Evolutionary conservation across 1,284 basidiomycete genomes (phyloP), one percentile per base, ranked within the genome.

Genomic region (Ceratobasidium theobromae): DNA sequence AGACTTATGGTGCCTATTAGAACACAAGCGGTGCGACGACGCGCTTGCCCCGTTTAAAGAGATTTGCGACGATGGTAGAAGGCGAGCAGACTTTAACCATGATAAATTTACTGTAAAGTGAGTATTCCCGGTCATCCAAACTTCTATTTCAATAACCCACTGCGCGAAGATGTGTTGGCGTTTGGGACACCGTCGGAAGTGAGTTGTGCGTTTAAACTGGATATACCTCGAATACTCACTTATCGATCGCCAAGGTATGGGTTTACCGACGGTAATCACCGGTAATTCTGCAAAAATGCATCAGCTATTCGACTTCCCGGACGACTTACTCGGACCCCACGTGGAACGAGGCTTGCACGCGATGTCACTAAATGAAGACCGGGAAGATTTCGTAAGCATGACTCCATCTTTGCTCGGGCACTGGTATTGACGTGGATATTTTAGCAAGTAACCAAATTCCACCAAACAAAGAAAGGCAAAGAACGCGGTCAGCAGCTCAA

Each of bases 161-260:
- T 27, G 53, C 32, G 23, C 62, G n/a, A n/a, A 89, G 87, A 74
- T 86, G 85, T 70, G 70, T 89, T 54, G 87, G 87, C 1, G 86
- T 89, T 16, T 89, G 86, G 71, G 87, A 89, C 72, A 89, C 87
- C 2, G 87, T 89, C 25, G 86, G 86, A 12, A 81, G 60, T 64
- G 32, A 52, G 60, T 62, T n/a, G n/a, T 3, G 18, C 18, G 2
- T 21, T 4, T n/a, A 25, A 38, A 6, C n/a, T 21, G 23, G 38
- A 58, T 48, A 9, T 30, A 33, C 43, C 30, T 48, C 8, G 3
- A n/a, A n/a, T 49, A 35, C 18, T 62, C 25, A 41, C 40, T 33
- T 41, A 25, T 18, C 48, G 8, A 11, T 28, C 16, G 8, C 21
- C n/a, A 11, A 52, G 60, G 85, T 18, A 73, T 88, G 30, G 87